Base-by-base conservation (phyloP, 176 grass and related monocot genomes). In the Elaeis guineensis region DNA sequence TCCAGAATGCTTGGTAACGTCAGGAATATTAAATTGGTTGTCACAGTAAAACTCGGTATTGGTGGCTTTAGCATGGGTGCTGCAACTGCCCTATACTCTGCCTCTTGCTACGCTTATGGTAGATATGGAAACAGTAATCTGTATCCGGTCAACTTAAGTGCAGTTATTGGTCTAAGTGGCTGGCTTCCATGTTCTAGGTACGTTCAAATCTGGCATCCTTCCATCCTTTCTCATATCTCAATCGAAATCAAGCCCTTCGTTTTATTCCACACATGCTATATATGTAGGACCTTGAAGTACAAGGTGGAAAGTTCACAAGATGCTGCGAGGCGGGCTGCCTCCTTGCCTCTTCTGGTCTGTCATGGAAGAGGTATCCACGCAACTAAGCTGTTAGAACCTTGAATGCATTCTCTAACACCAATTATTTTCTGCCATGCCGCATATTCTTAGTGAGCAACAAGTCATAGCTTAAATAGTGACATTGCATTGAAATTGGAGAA, bases 171-270 rank as follows among this genome's bases (percentile, higher is more conserved):
- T 59, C 87, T 97, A 69, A 97, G 92, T 53, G 87, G 92, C 19
- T 97, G 92, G 92, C 92, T 97, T 71, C 92, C 92, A 56, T 91
- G 87, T 72, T 91, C 84, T 57, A 90, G 87, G 92, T 91, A 16
- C 60, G 55, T 69, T 64, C 8, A 17, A 21, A 16, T 29, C 49
- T 25, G 12, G 6, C 16, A 3, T 60, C 7, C 8, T 61, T 9
- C 39, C 25, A 3, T 18, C 6, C 17, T 18, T 16, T 17, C 16
- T 35, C 24, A 35, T n/a, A 61, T 39, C 35, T 39, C 32, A 6
- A 44, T 12, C 35, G 7, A 44, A 44, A 44, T 44, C 35, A 14
- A 44, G 35, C 35, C 35, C 35, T 44, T 3, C 9, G 2, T 0
- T 12, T 44, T 44, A 44, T 12, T 44, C 35, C 35, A 44, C 35